Evolutionary conservation across 768 basidiomycete species (phyloP), one percentile per base, ranked within the genome.

Genomic region (Leccinum fibrillosum): DNA sequence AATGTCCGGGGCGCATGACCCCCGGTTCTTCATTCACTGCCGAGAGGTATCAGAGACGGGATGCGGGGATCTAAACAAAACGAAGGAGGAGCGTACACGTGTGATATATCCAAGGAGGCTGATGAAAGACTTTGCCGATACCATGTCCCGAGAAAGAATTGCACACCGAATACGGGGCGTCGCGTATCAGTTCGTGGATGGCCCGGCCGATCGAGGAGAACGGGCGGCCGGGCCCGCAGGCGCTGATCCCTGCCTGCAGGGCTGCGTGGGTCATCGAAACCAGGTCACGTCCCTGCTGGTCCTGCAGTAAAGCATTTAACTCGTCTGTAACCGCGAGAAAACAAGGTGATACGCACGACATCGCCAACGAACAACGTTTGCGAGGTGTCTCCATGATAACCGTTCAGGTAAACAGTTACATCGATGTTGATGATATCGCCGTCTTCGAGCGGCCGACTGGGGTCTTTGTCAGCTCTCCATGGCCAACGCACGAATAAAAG

Each of bases 401-500:
- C 89, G 56, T 91, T 74, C n/a, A 88, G 74, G 69, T 82, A 95
- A 8, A 95, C 79, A 1, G 94, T 95, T 9, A 97, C 73, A 70
- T 97, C 94, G 47, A 96, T 78, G 69, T 94, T 94, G 64, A 97
- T 77, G 49, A 97, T 89, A 61, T 97, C 94, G 1, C 88, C 89
- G 49, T 90, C 78, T 68, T 89, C 81, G 3, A 97, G 79, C 0
- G 84, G 85, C 35, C 93, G 90, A 57, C 93, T 94, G 25, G 7
- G 35, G 48, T 57, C 56, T n/a, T 21, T n/a, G n/a, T 58, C 51
- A 56, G 61, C 23, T 35, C 44, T 17, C n/a, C 23, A 30, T 9
- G 26, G 7, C 12, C 10, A 47, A 47, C 15, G 35, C 35, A 17
- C 15, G 15, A 47, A 61, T 0, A 42, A 47, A 52, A 25, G 49